Base-by-base conservation (phyloP, 2,329 filamentous ascomycete species). In the Conoideocrella luteorostrata region DNA sequence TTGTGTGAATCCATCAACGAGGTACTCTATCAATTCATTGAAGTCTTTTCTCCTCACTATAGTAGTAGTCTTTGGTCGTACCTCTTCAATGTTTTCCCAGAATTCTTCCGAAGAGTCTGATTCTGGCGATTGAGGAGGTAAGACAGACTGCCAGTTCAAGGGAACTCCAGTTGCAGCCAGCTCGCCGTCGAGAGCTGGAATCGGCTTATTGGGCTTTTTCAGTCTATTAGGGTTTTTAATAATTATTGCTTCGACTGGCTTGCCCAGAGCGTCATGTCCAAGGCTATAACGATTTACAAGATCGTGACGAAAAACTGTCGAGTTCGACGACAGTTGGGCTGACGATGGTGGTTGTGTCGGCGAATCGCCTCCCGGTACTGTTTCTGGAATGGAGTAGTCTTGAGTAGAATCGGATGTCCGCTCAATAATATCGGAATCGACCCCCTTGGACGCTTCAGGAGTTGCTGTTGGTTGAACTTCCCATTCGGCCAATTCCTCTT, bases 1-100 rank as follows among this genome's bases (percentile, higher is more conserved):
- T 0, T 45, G 54, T 0, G 72, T 71, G 52, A 80, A 80, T 7
- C 75, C 71, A 0, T 62, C 49, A 11, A 57, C 37, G 5, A 79
- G 59, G 4, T 53, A 48, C 1, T 59, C 46, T 21, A 63, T 52
- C 12, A 80, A 53, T 11, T 60, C 58, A 4, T 62, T 54, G 42
- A 75, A 77, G 6, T 72, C 64, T 0, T 54, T 58, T 26, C 58
- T 52, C 2, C 61, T 53, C 4, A 79, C 44, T 7, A 64, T 52
- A 2, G 47, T 62, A 20, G 63, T 63, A 5, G 65, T 62, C 1
- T 44, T 45, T 1, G 76, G 77, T 29, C 65, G 65, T 26, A 80
- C 53, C 43, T 69, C 68, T 24, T 77, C 61, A 15, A 81, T 69
- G 45, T 75, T 72, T 4, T 58, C 54, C 39, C 64, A 54, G 2